Base-by-base conservation (phyloP, 2,329 filamentous ascomycete species). In the Alternaria gaisen region DNA sequence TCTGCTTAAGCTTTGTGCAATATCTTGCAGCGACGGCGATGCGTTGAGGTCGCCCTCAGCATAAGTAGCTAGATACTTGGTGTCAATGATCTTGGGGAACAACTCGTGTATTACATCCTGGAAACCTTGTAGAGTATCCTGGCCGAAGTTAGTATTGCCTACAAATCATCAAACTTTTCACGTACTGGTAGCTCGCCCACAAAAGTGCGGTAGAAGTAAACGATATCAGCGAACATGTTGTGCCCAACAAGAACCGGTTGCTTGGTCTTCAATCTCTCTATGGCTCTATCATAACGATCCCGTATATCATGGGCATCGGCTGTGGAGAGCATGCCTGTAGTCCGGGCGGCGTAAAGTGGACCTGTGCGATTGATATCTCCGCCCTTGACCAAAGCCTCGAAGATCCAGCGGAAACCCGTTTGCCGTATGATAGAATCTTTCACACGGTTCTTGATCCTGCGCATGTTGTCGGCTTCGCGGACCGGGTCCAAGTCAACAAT, bases 131-230 rank as follows among this genome's bases (percentile, higher is more conserved):
- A 89, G 73, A 0, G 79, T 84, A 3, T 80, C 75, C 55, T 66
- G 26, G 18, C 9, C 38, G 3, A 47, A 36, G 18, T 28, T 16
- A 46, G 20, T 3, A 18, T 5, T 14, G 20, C 0, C 14, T 6
- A 16, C 14, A 24, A 2, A 20, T 44, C 1, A 41, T 20, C 6
- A 10, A 40, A 16, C 16, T 20, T 9, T n/a, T 12, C 18, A 26
- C 56, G 3, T 56, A 63, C 61, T 0, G 88, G 89, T 2, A 91
- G 77, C 1, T 77, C 64, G 1, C 86, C 86, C 51, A 90, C 80
- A 72, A 91, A 91, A 1, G 83, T 84, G n/a, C 81, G 77, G 72
- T 90, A 88, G 36, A 91, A 76, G 68, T 90, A 90, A 36, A 87
- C 83, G 3, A 91, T 79, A 66, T 91, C 88, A 2, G 85, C 83